phyloP scores from a whole-genome alignment of 2,329 filamentous ascomycete genomes.

The Colletotrichum tanaceti region DNA sequence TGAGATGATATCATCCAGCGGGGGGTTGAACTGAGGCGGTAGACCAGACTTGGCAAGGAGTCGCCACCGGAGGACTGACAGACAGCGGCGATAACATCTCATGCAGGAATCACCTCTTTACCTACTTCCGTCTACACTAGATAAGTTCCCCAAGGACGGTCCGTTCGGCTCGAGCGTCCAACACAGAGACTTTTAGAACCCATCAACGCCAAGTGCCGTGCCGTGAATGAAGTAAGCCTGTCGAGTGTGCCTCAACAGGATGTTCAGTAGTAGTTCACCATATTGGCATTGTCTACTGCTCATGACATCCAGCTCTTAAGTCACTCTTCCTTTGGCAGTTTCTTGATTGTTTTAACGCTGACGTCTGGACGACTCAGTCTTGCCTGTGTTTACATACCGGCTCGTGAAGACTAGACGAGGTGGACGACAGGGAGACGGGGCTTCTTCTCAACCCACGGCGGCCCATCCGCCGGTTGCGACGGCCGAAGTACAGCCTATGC shows the following conservation, averaged over 20 bases:
- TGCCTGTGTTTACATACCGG: background rate
- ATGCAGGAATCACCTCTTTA: conserved; percentile 13
- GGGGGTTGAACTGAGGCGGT: conserved; percentile 13
- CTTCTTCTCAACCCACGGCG: background rate
- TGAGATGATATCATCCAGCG: conserved; percentile 16
- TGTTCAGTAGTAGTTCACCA: conserved; percentile 19
- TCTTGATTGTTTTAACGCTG: background rate
- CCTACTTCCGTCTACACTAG: background rate
- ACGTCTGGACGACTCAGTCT: background rate
- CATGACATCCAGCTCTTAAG: background rate
- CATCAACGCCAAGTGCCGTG: background rate
- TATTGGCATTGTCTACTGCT: background rate
- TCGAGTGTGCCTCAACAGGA: background rate
- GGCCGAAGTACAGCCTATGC: background rate
- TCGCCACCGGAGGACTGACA: conserved; percentile 28
- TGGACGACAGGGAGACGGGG: background rate
- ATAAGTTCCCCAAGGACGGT: conserved; percentile 10
- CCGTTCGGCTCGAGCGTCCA: conserved; percentile 5
- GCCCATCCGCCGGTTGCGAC: background rate
- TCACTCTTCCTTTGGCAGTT: background rate
- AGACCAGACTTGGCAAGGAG: conserved; percentile 20
- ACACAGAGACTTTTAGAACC: background rate
- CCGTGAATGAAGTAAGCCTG: background rate
- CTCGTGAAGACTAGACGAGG: background rate
- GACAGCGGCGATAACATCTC: conserved; percentile 1